phyloP scores from a whole-genome alignment of 2,329 filamentous ascomycete species.

The Cercospora zeina region DNA sequence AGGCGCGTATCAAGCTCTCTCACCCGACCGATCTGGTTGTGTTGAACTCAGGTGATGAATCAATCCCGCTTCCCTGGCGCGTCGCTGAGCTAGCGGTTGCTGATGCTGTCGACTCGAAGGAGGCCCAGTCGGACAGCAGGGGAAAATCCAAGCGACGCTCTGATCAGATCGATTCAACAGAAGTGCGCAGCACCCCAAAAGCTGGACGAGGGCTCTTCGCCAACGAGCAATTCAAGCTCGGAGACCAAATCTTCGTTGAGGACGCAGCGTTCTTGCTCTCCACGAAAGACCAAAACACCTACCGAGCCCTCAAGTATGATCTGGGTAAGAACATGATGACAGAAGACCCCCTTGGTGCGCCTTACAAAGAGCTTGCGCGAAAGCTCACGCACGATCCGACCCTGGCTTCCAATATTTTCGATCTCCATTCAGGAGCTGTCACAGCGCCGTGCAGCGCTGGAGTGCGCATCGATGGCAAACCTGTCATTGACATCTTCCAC shows the following conservation, averaged over 20 bases:
- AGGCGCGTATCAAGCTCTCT: conserved; percentile 12
- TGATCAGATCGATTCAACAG: neutral
- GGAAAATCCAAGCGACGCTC: neutral
- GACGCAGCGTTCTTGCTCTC: conserved; percentile 14
- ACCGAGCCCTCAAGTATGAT: conserved; percentile 18
- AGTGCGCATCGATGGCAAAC: conserved; percentile 15
- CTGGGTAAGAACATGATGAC: conserved; percentile 21
- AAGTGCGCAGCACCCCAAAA: conserved; percentile 1
- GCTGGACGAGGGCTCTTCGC: conserved; percentile 21
- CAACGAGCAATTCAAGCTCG: conserved; percentile 9
- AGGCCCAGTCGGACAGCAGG: neutral
- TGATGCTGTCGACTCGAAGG: neutral
- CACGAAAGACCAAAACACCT: conserved; percentile 11
- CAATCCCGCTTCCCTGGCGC: neutral
- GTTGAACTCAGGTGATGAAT: neutral
- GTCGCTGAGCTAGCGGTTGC: conserved; percentile 1
- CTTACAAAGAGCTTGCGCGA: conserved; percentile 18
- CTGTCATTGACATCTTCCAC: conserved; percentile 22
- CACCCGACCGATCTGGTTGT: conserved; percentile 12
- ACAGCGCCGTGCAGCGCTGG: conserved; percentile 1
- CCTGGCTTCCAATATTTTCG: conserved; percentile 12
- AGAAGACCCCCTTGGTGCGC: conserved; percentile 18
- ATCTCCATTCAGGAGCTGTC: conserved; percentile 14
- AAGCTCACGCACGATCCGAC: conserved; percentile 5
- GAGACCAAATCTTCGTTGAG: conserved; percentile 18